A percentile compares a stretch with the other conserved stretches of the same genome.
These are phyloP conservation scores for Coniferiporia sulphurascens DNA, from an alignment of 1,284 basidiomycete genomes.

Conservation along the genomic window DNA sequence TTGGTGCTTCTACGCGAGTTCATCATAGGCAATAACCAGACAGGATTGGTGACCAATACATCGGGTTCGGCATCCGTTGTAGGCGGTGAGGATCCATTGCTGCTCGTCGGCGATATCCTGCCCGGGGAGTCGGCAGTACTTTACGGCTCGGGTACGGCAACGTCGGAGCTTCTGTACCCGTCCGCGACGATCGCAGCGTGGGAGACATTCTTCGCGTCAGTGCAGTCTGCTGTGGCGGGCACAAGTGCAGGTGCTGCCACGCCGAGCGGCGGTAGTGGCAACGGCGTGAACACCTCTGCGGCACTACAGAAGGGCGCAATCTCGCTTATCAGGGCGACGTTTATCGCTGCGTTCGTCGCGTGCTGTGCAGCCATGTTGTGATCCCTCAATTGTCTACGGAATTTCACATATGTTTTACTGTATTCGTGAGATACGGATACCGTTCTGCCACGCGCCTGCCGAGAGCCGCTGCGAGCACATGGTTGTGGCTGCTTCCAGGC, in stretches of 20 bases:
- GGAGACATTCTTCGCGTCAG: slow-evolving; percentile 32
- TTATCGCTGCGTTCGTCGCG: not conserved
- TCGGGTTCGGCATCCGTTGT: slow-evolving; percentile 34
- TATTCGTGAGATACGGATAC: no score
- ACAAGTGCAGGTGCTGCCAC: not conserved
- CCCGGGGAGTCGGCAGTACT: slow-evolving; percentile 50
- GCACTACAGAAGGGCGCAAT: not conserved
- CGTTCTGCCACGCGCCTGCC: no score
- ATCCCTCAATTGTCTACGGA: no score
- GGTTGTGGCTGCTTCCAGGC: not conserved
- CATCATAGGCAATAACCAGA: slow-evolving; percentile 48
- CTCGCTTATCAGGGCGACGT: not conserved
- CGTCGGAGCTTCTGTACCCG: slow-evolving; percentile 48
- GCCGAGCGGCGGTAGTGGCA: not conserved
- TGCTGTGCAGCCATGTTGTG: not conserved
- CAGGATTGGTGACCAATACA: slow-evolving; percentile 40
- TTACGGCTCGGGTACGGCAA: slow-evolving; percentile 43
- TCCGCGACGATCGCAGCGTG: slow-evolving; percentile 52
- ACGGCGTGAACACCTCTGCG: no score
- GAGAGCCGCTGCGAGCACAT: no score
- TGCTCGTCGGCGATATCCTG: slow-evolving; percentile 39
- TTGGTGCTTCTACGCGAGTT: slow-evolving; percentile 55
- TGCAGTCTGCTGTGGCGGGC: not conserved
- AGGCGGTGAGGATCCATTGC: slow-evolving; percentile 46
- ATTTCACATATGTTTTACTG: no score